Evolutionary conservation across 2,329 filamentous ascomycete genomes (phyloP).

Genomic region (Ilyonectria mors-panacis): DNA sequence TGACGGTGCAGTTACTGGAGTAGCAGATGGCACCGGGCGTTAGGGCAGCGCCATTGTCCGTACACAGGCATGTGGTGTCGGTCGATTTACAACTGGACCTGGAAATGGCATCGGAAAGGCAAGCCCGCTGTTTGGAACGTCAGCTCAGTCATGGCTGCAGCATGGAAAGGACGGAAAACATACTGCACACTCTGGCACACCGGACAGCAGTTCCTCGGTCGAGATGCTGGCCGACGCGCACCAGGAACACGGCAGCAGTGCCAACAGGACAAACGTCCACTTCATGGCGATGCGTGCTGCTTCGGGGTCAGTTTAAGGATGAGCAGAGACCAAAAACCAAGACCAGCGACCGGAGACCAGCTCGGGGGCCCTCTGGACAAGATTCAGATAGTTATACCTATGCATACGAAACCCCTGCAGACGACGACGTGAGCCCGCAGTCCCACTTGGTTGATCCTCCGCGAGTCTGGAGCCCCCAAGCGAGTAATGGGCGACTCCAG

Average conservation of each 20-base stretch:
- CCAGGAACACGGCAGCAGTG: constrained; percentile 35
- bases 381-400: constrained; percentile 23
- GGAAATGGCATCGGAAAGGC: constrained; percentile 34
- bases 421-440: not conserved
- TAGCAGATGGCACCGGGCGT: constrained; percentile 38
- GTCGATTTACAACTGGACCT: constrained; percentile 36
- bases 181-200: constrained; percentile 41
- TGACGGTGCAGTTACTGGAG: constrained; percentile 37
- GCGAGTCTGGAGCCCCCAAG: not conserved
- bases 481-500: constrained; percentile 8
- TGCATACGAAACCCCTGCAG: constrained; percentile 5
- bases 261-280: constrained; percentile 43
- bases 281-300: constrained; percentile 38
- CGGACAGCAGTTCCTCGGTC: constrained; percentile 34
- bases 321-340: constrained; percentile 3
- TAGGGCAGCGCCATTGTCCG: constrained; percentile 32
- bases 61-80: constrained; percentile 45
- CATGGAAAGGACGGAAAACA: not conserved
- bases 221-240: constrained; percentile 25
- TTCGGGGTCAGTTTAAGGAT: constrained; percentile 20
- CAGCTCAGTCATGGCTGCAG: not conserved
- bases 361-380: not conserved
- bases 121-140: constrained; percentile 30
- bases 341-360: constrained; percentile 16
- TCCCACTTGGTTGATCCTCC: not conserved